phyloP scores from a whole-genome alignment of 1,284 basidiomycete genomes.

The Bjerkandera adusta region DNA sequence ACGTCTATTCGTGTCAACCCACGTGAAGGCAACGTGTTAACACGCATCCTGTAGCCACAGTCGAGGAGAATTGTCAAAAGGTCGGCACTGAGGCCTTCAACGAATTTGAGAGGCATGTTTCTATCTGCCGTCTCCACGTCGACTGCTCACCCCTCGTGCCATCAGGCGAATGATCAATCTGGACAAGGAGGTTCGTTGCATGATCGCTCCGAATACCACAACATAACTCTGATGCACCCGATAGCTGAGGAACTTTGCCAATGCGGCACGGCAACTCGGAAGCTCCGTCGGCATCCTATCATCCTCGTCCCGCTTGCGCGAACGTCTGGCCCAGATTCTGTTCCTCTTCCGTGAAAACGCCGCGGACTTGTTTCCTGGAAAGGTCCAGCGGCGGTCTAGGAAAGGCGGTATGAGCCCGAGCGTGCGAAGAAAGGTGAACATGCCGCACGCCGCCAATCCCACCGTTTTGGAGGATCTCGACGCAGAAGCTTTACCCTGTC shows the following conservation, averaged over 20 bases:
- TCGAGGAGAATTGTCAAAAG: slow-evolving; percentile 63
- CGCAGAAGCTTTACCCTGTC: slow-evolving; percentile 59
- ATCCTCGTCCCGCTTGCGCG: slow-evolving; percentile 63
- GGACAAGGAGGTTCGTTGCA: not conserved
- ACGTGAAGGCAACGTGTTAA: too few relatives aligned
- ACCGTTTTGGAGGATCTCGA: slow-evolving; percentile 50
- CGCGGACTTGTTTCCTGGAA: slow-evolving; percentile 68
- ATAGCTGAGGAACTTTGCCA: slow-evolving; percentile 21
- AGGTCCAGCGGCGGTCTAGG: slow-evolving; percentile 44
- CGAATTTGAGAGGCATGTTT: slow-evolving; percentile 56
- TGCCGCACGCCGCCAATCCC: slow-evolving; percentile 39
- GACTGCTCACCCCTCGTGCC: too few relatives aligned
- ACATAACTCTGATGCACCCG: not conserved
- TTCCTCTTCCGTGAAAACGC: slow-evolving; percentile 69
- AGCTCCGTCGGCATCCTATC: slow-evolving; percentile 71
- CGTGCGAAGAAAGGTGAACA: slow-evolving; percentile 27
- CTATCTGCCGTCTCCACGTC: too few relatives aligned
- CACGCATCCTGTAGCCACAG: slow-evolving; percentile 42
- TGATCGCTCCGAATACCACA: too few relatives aligned
- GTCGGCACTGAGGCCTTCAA: slow-evolving; percentile 61
- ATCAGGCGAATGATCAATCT: slow-evolving; percentile 50
- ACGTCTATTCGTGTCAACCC: too few relatives aligned
- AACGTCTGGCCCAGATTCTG: slow-evolving; percentile 60
- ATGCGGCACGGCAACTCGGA: slow-evolving; percentile 66
- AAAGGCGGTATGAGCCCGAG: slow-evolving; percentile 39